A percentile compares a stretch with the other conserved stretches of the same genome.
Conservation (phyloP, 1,284 basidiomycete species). For the Abortiporus biennis region DNA sequence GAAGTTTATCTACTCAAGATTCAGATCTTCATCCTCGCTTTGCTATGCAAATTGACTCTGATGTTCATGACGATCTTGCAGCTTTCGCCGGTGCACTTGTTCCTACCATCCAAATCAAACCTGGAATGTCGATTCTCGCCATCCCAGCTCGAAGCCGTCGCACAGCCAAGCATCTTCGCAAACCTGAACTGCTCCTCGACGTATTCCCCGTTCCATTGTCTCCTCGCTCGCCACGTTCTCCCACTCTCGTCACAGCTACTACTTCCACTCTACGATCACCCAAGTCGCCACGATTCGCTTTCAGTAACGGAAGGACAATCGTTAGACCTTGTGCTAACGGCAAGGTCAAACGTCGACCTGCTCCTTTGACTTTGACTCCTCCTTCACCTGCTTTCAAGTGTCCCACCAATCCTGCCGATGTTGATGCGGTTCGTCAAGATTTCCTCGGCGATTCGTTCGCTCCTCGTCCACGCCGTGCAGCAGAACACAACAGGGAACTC, state of each 20-base stretch:
- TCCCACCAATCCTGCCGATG: conserved; percentile 23
- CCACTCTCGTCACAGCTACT: conserved; percentile 1
- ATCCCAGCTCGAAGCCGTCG: conserved; percentile 26
- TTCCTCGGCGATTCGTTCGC: conserved; percentile 25
- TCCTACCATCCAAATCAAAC: conserved; percentile 19
- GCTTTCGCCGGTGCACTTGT: conserved; percentile 22
- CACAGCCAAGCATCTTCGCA: conserved; percentile 26
- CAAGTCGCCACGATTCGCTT: conserved; percentile 8
- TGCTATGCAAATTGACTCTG: conserved; percentile 37
- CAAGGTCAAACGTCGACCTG: conserved; percentile 21
- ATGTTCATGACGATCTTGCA: conserved; percentile 28
- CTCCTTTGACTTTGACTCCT: conserved; percentile 22
- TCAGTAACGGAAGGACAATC: not conserved
- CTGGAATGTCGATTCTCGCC: conserved; percentile 25
- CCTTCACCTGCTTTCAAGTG: conserved; percentile 22
- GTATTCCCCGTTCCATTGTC: conserved; percentile 21
- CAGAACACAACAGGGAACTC: conserved; percentile 1
- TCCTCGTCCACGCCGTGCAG: conserved; percentile 12
- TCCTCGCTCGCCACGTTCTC: conserved; percentile 5
- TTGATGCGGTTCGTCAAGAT: conserved; percentile 18
- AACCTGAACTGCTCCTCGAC: conserved; percentile 27
- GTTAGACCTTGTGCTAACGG: conserved; percentile 9
- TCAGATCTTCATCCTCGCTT: conserved; percentile 47
- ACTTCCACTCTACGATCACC: not conserved
- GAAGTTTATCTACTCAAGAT: conserved; percentile 42